Base-by-base conservation (phyloP, 495 filamentous ascomycete genomes). In the Hypoxylon lenormandii region DNA sequence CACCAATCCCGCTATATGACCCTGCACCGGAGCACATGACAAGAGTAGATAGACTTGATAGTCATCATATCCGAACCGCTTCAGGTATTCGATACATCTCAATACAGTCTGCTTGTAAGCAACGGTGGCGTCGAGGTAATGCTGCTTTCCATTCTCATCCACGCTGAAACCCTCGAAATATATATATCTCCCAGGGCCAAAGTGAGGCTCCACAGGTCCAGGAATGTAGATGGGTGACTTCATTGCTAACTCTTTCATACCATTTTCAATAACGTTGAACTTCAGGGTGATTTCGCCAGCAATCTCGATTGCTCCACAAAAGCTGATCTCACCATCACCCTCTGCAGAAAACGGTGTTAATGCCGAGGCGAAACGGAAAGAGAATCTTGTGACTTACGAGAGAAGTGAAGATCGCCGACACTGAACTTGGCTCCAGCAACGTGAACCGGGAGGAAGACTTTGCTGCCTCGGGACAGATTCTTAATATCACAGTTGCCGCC, bases 291-390 rank as follows among this genome's bases (percentile, higher is more conserved):
- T 96, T 11, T 93, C 80, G 18, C 94, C 94, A 0, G 94, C 91
- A 92, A 98, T 98, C 76, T 98, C 94, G 62, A 98, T 98, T 8
- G 94, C 94, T 12, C 94, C 94, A 72, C 94, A 98, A 79, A 98
- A 97, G 0, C 89, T 92, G 52, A 98, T 97, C 77, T 98, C 94
- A 3, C 94, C 94, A 74, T 96, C 93, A 21, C 93, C 92, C 76
- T 97, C 86, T 80, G n/a, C 51, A 45, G 38, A 23, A 23, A 10
- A n/a, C n/a, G n/a, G n/a, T 52, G n/a, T n/a, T n/a, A n/a, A n/a
- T n/a, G n/a, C n/a, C n/a, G 0, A 6, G 0, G 1, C 5, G 1
- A 1, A 37, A 26, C 23, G 1, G 11, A 19, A 15, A 42, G 37
- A 38, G 6, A n/a, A n/a, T n/a, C n/a, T n/a, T n/a, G n/a, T n/a